Evolutionary conservation across 106 monocot genomes (phyloP).

Genomic region (Amphibolis antarctica): DNA sequence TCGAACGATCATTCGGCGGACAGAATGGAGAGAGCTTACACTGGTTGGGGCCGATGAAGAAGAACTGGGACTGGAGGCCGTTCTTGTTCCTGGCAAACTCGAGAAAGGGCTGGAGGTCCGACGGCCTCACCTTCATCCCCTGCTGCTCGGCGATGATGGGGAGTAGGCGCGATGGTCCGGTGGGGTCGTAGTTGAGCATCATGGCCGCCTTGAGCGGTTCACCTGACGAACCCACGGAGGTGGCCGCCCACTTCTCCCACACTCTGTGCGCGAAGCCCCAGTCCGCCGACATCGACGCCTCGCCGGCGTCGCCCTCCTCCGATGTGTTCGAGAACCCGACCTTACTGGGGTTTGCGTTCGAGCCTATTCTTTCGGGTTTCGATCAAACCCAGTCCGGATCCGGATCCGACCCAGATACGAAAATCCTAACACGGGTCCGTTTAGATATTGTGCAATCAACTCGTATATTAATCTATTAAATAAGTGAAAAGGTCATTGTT

Average conservation of each 20-base stretch:
- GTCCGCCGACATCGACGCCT: slow-evolving; percentile 24
- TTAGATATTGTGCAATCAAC: no score
- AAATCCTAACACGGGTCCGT: no score
- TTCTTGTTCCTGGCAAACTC: slow-evolving; percentile 51
- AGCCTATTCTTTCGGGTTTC: no score
- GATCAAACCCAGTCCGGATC: no score
- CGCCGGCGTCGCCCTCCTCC: no score
- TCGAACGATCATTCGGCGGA: not conserved
- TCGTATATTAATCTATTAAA: no score
- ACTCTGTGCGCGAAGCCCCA: slow-evolving; percentile 39
- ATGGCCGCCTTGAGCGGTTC: slow-evolving; percentile 53
- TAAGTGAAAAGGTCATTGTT: no score
- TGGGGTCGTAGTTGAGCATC: slow-evolving; percentile 62
- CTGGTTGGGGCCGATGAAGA: slow-evolving; percentile 66
- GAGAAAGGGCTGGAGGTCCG: slow-evolving; percentile 62
- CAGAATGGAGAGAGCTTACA: slow-evolving; percentile 29
- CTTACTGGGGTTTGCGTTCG: no score
- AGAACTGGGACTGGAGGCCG: slow-evolving; percentile 51
- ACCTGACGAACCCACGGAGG: slow-evolving; percentile 46
- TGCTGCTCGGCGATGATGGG: slow-evolving; percentile 79
- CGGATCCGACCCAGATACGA: no score
- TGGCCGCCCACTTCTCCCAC: slow-evolving; percentile 72
- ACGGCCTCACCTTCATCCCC: slow-evolving; percentile 40
- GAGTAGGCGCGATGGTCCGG: slow-evolving; percentile 53
- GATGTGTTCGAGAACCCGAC: no score